These are phyloP conservation scores for Endothia cerciana DNA, from an alignment of 2,329 filamentous ascomycete species.

Conservation along the genomic window DNA sequence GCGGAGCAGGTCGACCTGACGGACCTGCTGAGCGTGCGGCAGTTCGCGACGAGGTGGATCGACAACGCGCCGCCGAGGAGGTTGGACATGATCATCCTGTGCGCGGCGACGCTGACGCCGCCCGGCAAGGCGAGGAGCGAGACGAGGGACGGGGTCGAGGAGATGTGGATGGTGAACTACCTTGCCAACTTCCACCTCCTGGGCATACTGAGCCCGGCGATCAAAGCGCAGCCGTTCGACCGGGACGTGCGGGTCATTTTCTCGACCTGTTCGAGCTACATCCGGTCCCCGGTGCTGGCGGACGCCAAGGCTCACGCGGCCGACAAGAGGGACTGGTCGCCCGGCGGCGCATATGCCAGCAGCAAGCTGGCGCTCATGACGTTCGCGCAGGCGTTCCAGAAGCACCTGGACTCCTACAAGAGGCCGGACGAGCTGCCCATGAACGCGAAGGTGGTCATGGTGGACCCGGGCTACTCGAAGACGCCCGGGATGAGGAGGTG, in stretches of 20 bases:
- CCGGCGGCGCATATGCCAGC: constrained; percentile 63
- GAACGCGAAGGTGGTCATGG: constrained; percentile 82
- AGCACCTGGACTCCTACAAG: constrained; percentile 83
- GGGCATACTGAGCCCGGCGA: constrained; percentile 85
- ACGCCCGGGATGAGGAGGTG: constrained; percentile 88
- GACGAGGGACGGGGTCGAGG: constrained; percentile 81
- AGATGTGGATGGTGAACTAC: constrained; percentile 94
- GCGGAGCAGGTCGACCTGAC: constrained; percentile 92
- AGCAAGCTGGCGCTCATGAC: constrained; percentile 82
- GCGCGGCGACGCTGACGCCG: constrained; percentile 77
- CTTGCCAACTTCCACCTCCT: constrained; percentile 94
- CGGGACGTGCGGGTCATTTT: constrained; percentile 89
- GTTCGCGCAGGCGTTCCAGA: constrained; percentile 89
- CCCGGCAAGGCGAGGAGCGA: constrained; percentile 61
- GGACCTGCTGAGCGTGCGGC: constrained; percentile 85
- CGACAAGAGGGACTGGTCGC: constrained; percentile 56
- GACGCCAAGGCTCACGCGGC: constrained; percentile 48
- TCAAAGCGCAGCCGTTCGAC: constrained; percentile 90
- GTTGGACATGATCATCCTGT: constrained; percentile 88
- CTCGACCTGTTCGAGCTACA: constrained; percentile 85
- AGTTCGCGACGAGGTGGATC: constrained; percentile 97
- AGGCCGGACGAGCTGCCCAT: constrained; percentile 81
- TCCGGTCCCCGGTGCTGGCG: constrained; percentile 71
- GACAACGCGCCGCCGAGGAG: constrained; percentile 89
- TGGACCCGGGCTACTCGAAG: constrained; percentile 82